Conservation (phyloP, 2,329 filamentous ascomycete species). For the Botrytis elliptica region DNA sequence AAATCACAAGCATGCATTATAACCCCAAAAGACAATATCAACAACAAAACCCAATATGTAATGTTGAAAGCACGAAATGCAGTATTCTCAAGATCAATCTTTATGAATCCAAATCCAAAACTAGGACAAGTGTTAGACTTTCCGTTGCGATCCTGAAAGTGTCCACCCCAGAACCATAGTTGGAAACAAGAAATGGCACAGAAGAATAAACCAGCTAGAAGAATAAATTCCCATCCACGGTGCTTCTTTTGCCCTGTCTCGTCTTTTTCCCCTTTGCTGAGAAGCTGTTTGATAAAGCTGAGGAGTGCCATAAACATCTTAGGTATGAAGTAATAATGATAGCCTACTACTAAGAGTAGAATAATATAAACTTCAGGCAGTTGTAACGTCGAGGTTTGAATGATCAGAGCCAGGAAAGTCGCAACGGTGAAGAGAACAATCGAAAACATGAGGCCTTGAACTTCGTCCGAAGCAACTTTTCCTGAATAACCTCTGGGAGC, state of each 20-base stretch:
- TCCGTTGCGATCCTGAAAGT: background rate
- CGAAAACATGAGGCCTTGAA: too few species aligned
- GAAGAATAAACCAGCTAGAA: background rate
- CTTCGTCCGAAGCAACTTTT: too few species aligned
- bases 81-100: conserved; percentile 1
- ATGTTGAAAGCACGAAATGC: conserved; percentile 6
- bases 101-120: background rate
- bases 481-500: too few species aligned
- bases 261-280: too few species aligned
- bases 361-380: too few species aligned
- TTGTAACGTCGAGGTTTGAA: too few species aligned
- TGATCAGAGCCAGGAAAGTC: too few species aligned
- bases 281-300: too few species aligned
- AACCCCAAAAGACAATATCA: background rate
- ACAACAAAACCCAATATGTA: background rate
- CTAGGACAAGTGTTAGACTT: background rate
- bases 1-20: background rate
- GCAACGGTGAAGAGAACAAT: too few species aligned
- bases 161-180: conserved; percentile 4
- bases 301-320: background rate
- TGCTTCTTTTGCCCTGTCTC: background rate
- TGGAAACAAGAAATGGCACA: background rate
- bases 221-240: background rate
- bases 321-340: too few species aligned
- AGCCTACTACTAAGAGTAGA: too few species aligned